These are phyloP conservation scores for Epichloe sylvatica DNA, from an alignment of 2,329 filamentous ascomycete genomes.

Conservation along the genomic window DNA sequence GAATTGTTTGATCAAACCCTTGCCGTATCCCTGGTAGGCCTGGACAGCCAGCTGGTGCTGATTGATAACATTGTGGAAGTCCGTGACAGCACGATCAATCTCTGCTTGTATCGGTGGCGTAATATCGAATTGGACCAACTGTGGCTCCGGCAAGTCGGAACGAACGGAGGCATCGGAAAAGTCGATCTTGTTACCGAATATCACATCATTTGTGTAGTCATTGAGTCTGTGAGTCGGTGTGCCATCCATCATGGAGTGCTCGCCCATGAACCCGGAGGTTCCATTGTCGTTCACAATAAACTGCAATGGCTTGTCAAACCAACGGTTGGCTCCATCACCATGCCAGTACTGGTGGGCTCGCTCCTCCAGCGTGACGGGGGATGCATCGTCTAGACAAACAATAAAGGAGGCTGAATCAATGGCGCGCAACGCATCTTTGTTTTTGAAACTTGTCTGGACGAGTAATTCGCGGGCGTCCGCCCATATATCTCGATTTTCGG, in stretches of 20 bases:
- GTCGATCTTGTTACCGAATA: conserved; percentile 89
- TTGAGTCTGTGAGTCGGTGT: conserved; percentile 95
- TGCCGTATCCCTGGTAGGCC: conserved; percentile 93
- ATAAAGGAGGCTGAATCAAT: conserved; percentile 86
- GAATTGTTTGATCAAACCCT: conserved; percentile 98
- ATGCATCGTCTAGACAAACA: conserved; percentile 83
- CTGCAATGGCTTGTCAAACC: conserved; percentile 96
- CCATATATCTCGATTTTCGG: conserved; percentile 89
- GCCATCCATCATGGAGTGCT: conserved; percentile 99
- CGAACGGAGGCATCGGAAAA: conserved; percentile 66
- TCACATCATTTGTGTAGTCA: conserved; percentile 82
- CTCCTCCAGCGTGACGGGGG: conserved; percentile 87
- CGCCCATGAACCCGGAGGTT: conserved; percentile 91
- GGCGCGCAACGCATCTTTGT: conserved; percentile 61
- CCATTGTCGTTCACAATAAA: conserved; percentile 98
- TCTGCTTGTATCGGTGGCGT: conserved; percentile 60
- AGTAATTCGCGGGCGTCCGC: conserved; percentile 68
- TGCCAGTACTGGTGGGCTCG: conserved; percentile 96
- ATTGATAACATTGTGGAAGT: conserved; percentile 71
- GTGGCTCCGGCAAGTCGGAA: conserved; percentile 71
- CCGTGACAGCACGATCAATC: conserved; percentile 61
- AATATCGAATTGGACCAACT: conserved; percentile 63
- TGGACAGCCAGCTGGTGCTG: conserved; percentile 87
- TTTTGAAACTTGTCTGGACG: conserved; percentile 61
- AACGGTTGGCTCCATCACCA: conserved; percentile 87